Conservation (phyloP, 2,329 filamentous ascomycete species). For the Aspergillus awamori region DNA sequence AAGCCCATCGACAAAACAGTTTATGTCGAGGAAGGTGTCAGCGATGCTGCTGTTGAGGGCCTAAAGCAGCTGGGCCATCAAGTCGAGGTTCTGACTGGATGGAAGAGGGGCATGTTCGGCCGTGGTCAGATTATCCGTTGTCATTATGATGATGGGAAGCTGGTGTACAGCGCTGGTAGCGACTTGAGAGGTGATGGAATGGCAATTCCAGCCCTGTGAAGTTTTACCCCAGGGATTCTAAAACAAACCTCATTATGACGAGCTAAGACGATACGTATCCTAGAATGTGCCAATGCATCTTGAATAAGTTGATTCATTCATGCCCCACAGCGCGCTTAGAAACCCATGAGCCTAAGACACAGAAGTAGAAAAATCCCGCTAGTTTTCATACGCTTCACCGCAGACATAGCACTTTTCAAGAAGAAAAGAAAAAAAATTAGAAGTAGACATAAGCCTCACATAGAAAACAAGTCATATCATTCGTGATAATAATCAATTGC, state of each 20-base stretch:
- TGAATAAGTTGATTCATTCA: neutral
- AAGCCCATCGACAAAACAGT: constrained; percentile 66
- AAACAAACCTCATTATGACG: neutral
- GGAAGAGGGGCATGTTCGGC: constrained; percentile 72
- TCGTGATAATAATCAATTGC: neutral
- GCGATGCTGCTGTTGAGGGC: constrained; percentile 66
- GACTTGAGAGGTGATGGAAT: constrained; percentile 84
- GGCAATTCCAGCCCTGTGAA: constrained; percentile 53
- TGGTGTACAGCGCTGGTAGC: constrained; percentile 85
- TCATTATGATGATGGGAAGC: constrained; percentile 72
- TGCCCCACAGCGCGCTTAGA: neutral
- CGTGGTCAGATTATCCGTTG: constrained; percentile 83
- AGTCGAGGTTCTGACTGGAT: constrained; percentile 68
- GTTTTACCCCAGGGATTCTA: neutral
- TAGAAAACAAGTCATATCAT: neutral
- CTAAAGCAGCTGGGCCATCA: constrained; percentile 72
- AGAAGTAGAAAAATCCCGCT: too few species aligned
- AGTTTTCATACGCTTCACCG: neutral
- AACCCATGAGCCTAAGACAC: too few species aligned
- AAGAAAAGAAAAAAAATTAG: neutral
- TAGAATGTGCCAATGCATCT: neutral
- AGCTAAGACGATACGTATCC: neutral
- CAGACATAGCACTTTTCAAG: neutral
- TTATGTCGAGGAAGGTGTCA: constrained; percentile 81
- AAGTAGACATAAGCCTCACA: neutral